Evolutionary conservation across 2,329 filamentous ascomycete genomes (phyloP).

Genomic region (Thermomyces lanuginosus): DNA sequence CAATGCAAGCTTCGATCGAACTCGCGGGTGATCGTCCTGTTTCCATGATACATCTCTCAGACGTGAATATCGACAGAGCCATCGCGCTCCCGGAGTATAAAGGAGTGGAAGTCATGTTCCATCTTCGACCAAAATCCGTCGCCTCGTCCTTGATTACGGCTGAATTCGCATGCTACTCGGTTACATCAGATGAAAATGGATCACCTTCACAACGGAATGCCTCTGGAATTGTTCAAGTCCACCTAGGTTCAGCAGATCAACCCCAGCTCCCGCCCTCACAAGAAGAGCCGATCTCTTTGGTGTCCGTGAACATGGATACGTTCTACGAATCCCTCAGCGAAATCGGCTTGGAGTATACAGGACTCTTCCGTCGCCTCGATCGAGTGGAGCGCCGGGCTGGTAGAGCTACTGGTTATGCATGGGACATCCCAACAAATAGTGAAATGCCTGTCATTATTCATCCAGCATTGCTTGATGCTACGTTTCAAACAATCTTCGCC

Average conservation of each 20-base stretch:
- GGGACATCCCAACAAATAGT: conserved; percentile 1
- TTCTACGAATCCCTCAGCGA: conserved; percentile 13
- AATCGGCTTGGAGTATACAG: conserved; percentile 14
- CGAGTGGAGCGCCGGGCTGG: conserved; percentile 3
- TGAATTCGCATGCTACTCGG: conserved; percentile 7
- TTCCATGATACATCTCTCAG: conserved; percentile 11
- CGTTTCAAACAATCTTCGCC: conserved; percentile 6
- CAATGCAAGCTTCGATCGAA: conserved; percentile 10
- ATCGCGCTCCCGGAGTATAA: conserved; percentile 12
- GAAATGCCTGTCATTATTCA: conserved; percentile 8
- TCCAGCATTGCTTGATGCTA: conserved; percentile 4
- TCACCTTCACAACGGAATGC: background rate
- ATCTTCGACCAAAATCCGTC: background rate
- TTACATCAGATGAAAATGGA: conserved; percentile 4
- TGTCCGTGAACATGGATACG: conserved; percentile 9
- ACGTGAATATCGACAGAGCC: conserved; percentile 12
- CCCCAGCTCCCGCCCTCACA: background rate
- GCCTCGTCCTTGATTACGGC: conserved; percentile 8
- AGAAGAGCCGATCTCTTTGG: background rate
- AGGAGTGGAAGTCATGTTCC: conserved; percentile 1
- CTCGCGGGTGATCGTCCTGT: conserved; percentile 6
- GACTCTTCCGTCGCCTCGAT: conserved; percentile 10
- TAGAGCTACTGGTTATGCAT: conserved; percentile 9
- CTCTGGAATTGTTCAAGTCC: background rate
- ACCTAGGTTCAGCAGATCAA: conserved; percentile 1